Evolutionary conservation across 345 rosid species (phyloP), one percentile per base, ranked within the genome.

Genomic region (Rhodamnia rubescens): DNA sequence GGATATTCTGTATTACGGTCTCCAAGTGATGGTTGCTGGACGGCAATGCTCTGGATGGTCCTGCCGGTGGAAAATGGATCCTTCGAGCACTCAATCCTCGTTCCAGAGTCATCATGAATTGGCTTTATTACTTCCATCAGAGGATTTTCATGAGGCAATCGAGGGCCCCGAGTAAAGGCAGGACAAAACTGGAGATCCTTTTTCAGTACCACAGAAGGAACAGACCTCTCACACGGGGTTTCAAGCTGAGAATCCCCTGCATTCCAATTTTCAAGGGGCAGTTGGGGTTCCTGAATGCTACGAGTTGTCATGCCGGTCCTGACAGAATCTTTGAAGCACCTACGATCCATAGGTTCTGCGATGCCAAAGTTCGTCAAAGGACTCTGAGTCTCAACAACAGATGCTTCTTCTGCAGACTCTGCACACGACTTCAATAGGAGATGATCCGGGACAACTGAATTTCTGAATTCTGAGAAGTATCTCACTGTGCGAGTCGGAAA

Each of bases 381-480:
- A 85, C 91, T 84, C 86, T n/a, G 88, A 85, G 75, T 83, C 54
- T 74, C 85, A 84, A 86, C 74, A 83, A 89, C 21, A 47, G 75
- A 69, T 36, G 78, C 47, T 69, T 69, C 78, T 18, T 32, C 47
- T 18, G 47, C 78, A 59, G 89, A 55, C 85, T 86, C 85, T 81
- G 83, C 83, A 53, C 27, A 59, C 49, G 74, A 85, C 59, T 59
- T 85, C 36, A 88, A 86, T 50, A 51, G 69, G 53, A 42, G 56
- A 49, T 64, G 86, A 83, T 90, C 90, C 51, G 82, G 29, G 86
- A 88, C 82, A 88, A 87, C 58, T 32, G 90, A 92, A 90, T 87
- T 90, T 86, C 93, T 86, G 81, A 91, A 85, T 27, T 92, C 87
- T 4, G 84, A 82, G 85, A 90, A 92, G 88, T 91, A 92, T 80